Evolutionary conservation across 257 asterid genomes (phyloP).

Genomic region (Fraxinus cuspidata): DNA sequence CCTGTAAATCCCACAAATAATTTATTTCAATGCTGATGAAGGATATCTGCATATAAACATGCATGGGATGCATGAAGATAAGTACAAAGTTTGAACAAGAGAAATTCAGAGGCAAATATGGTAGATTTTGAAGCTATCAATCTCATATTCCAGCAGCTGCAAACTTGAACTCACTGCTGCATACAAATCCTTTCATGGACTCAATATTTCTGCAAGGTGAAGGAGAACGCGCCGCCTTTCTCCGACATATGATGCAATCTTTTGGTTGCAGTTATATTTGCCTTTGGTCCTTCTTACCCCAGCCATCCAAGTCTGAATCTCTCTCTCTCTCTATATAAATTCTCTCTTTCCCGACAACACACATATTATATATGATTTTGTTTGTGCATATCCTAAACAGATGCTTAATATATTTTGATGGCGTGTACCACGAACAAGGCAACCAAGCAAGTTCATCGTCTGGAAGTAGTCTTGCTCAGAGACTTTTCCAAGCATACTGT

Average conservation of each 20-base stretch:
- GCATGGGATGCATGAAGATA: background rate
- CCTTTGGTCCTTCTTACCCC: constrained; percentile 60
- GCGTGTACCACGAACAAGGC: constrained; percentile 42
- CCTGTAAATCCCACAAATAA: background rate
- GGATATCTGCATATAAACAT: background rate
- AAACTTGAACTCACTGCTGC: background rate
- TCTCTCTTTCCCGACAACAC: background rate
- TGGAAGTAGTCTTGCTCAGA: constrained; percentile 39
- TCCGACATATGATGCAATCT: constrained; percentile 51
- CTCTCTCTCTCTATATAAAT: background rate
- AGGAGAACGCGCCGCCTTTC: constrained; percentile 51
- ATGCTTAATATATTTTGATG: constrained; percentile 49
- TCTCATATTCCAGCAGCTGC: background rate
- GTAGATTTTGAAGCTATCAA: background rate
- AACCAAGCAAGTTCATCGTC: constrained; percentile 44
- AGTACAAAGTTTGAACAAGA: background rate
- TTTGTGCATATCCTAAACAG: constrained; percentile 26
- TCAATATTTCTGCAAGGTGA: constrained; percentile 56
- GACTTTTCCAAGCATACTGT: constrained; percentile 49
- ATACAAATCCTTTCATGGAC: constrained; percentile 43
- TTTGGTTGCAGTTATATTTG: constrained; percentile 61
- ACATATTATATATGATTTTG: background rate
- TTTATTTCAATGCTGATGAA: background rate
- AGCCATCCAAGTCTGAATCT: constrained; percentile 52
- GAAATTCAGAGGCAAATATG: background rate